A percentile compares a stretch with the other conserved stretches of the same genome.
Evolutionary conservation across 164 flowering plant genomes (phyloP).

Genomic region (Vitis cinerea): DNA sequence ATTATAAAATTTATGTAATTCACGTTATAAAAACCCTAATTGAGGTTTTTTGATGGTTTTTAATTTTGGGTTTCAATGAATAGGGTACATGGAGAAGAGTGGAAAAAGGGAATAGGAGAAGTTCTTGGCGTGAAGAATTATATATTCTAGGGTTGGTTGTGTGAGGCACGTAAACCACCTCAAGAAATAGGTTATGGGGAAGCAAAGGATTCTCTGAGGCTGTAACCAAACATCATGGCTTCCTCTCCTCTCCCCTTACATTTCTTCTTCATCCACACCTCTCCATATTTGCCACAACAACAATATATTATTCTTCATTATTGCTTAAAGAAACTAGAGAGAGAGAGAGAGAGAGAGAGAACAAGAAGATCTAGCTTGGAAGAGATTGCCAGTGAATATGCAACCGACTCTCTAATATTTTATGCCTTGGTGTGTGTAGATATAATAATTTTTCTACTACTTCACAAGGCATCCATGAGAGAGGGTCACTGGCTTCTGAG

Average conservation of each 20-base stretch:
- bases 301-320: not conserved
- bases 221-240: not conserved
- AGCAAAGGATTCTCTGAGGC: slow-evolving; percentile 27
- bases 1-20: too few species aligned
- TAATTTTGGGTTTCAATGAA: slow-evolving; percentile 10
- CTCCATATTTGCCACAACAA: not conserved
- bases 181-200: slow-evolving; percentile 15
- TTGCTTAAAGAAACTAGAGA: not conserved
- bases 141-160: slow-evolving; percentile 29
- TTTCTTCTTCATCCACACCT: not conserved
- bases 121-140: slow-evolving; percentile 45
- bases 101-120: slow-evolving; percentile 17
- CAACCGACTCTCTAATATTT: slow-evolving; percentile 1
- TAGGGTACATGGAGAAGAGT: slow-evolving; percentile 1
- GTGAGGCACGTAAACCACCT: slow-evolving; percentile 50
- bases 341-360: not conserved
- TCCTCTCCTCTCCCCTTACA: not conserved
- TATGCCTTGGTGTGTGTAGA: not conserved
- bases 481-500: slow-evolving; percentile 29
- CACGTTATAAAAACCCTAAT: too few species aligned
- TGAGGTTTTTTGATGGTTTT: too few species aligned
- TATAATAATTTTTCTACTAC: not conserved
- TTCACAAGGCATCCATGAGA: slow-evolving; percentile 19
- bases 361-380: slow-evolving; percentile 11
- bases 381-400: slow-evolving; percentile 6